Percentiles rank a stretch among this genome's conserved stretches.
These are phyloP conservation scores for Vitis rupestris DNA, from an alignment of 164 flowering plant species.

Conservation along the genomic window DNA sequence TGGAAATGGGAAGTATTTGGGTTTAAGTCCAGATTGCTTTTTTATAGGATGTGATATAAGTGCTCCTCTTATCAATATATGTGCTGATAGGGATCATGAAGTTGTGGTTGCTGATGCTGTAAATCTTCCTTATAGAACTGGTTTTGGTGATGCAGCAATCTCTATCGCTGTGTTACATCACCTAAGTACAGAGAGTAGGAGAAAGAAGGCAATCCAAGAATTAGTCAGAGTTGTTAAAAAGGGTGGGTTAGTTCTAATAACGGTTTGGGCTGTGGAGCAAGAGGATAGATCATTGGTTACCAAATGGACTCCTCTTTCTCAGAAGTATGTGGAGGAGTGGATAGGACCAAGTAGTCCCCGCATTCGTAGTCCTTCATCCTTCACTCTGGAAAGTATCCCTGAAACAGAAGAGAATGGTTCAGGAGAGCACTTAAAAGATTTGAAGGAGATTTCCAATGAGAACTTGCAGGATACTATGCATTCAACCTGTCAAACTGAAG, in stretches of 20 bases:
- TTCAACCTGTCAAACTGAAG: conserved; percentile 16
- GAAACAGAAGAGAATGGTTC: conserved; percentile 59
- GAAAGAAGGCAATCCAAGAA: conserved; percentile 83
- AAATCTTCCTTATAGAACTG: conserved; percentile 80
- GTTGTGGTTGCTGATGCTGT: conserved; percentile 94
- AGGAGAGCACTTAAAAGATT: conserved; percentile 15
- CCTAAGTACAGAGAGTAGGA: conserved; percentile 79
- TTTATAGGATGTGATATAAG: conserved; percentile 94
- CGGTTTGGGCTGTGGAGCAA: conserved; percentile 98
- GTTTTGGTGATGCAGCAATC: conserved; percentile 91
- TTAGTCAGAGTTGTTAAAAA: conserved; percentile 71
- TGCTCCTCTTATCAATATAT: conserved; percentile 68
- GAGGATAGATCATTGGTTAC: conserved; percentile 67
- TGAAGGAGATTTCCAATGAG: conserved; percentile 13
- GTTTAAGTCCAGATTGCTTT: conserved; percentile 63
- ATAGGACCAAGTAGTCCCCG: conserved; percentile 78
- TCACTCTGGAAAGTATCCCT: conserved; percentile 65
- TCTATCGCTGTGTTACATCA: conserved; percentile 96
- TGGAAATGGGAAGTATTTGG: conserved; percentile 96
- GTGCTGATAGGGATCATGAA: conserved; percentile 79
- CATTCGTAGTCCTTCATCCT: conserved; percentile 44
- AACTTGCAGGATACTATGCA: conserved; percentile 8
- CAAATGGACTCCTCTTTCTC: conserved; percentile 87
- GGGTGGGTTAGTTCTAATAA: conserved; percentile 86
- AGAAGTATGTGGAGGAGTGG: conserved; percentile 84